Evolutionary conservation across 306 rosid species (phyloP), one percentile per base, ranked within the genome.

Genomic region (Pyrus pyrifolia): DNA sequence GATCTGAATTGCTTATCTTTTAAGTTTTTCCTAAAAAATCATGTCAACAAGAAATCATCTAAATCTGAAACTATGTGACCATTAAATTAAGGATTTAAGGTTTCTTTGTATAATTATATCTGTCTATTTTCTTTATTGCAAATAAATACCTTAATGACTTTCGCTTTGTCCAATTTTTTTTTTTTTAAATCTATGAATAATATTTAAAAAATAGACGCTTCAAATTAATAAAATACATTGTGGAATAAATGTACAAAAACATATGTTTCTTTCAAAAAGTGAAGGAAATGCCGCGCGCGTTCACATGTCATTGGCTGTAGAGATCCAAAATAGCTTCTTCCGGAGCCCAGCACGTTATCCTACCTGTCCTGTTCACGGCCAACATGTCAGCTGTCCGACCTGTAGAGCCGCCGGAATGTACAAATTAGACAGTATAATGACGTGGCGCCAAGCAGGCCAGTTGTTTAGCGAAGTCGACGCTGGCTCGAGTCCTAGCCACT

Each of bases 401-500:
- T 8, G 27, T 4, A 23, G 70, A 42, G 4, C 69, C 59, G 6
- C 18, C 11, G 23, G 59, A 19, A 1, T 62, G 77, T 53, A 18
- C 58, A 42, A 42, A 51, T 62, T 29, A 25, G 14, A 6, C 14
- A 8, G 2, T 4, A 3, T 0, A 51, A 60, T 51, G 79, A 77
- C 78, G 85, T 72, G 78, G 79, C 17, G 15, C 1, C 0, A 46
- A 11, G 69, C 27, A 12, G 66, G 44, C 79, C 81, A 72, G 1
- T 18, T 25, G 57, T 23, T 17, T 10, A 17, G 35, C 0, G 21
- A 13, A 44, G 14, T 40, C 44, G 55, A 62, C 29, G 84, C 73
- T 70, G 77, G 70, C 21, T 22, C 22, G 40, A 44, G 49, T 68
- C 75, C 55, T 49, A 60, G 52, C 76, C 83, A 45, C 58, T 71